Conservation (phyloP, 2,329 filamentous ascomycete species). For the Fusarium abutilonis region DNA sequence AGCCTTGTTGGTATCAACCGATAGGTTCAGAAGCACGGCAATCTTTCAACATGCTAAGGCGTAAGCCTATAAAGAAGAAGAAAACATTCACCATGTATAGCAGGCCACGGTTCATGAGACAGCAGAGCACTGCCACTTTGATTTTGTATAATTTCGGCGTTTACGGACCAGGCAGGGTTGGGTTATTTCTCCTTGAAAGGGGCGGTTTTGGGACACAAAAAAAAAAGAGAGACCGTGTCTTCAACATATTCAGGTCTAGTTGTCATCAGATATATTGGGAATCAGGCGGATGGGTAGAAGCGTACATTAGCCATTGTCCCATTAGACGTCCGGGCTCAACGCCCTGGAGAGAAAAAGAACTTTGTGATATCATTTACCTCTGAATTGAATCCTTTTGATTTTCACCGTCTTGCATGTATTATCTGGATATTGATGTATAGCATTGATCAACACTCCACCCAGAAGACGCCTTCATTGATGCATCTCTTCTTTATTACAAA, state of each 20-base stretch:
- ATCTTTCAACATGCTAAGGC: constrained; percentile 30
- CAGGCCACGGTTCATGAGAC: constrained; percentile 1
- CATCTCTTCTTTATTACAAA: constrained; percentile 22
- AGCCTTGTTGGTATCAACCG: constrained; percentile 75
- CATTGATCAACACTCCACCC: constrained; percentile 3
- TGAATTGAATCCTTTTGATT: neutral
- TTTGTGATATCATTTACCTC: neutral
- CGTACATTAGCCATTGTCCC: constrained; percentile 35
- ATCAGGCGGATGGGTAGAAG: constrained; percentile 27
- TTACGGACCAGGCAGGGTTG: constrained; percentile 11
- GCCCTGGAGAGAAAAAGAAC: constrained; percentile 37
- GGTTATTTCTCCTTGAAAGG: constrained; percentile 19
- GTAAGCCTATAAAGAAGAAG: constrained; percentile 21
- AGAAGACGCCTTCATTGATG: constrained; percentile 20
- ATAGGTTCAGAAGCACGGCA: constrained; percentile 13
- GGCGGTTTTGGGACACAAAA: constrained; percentile 31
- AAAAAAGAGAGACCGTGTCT: constrained; percentile 42
- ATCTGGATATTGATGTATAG: neutral
- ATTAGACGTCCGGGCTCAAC: constrained; percentile 48
- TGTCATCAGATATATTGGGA: constrained; percentile 28
- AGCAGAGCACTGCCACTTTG: constrained; percentile 21
- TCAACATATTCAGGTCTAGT: constrained; percentile 47
- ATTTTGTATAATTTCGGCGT: constrained; percentile 35
- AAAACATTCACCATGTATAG: constrained; percentile 31
- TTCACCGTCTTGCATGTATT: neutral